Evolutionary conservation across 2,329 filamentous ascomycete genomes (phyloP).

Genomic region (Colletotrichum brevisporum): DNA sequence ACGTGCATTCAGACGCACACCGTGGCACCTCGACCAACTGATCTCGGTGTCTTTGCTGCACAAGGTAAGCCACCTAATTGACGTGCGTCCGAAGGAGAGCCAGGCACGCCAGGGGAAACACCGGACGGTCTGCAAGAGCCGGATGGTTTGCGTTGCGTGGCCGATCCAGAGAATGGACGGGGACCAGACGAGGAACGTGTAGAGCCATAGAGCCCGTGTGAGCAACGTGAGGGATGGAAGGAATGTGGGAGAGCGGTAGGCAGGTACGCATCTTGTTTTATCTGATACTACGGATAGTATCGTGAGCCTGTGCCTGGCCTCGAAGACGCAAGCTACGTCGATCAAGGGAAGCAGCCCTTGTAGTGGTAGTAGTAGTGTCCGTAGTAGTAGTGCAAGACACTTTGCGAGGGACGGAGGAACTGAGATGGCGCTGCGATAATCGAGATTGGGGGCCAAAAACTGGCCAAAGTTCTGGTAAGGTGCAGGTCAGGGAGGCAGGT

Average conservation of each 20-base stretch:
- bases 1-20: not conserved
- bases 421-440: constrained; percentile 1
- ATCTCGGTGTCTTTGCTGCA: constrained; percentile 27
- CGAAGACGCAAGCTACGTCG: not conserved
- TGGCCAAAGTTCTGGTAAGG: too few relatives aligned
- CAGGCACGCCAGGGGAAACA: constrained; percentile 17
- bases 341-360: constrained; percentile 32
- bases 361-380: not conserved
- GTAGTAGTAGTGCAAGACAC: not conserved
- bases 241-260: constrained; percentile 25
- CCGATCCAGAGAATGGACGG: constrained; percentile 6
- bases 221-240: constrained; percentile 34
- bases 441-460: constrained; percentile 6
- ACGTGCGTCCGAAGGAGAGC: constrained; percentile 9
- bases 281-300: constrained; percentile 14
- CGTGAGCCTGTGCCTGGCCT: constrained; percentile 12
- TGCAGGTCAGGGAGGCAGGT: too few relatives aligned
- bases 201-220: not conserved
- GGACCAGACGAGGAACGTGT: constrained; percentile 18
- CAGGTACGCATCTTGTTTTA: not conserved
- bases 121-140: constrained; percentile 14
- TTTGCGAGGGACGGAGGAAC: not conserved
- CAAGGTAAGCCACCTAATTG: constrained; percentile 22
- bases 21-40: constrained; percentile 30
- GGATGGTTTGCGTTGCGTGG: constrained; percentile 11